Base-by-base conservation (phyloP, 768 basidiomycete genomes). In the Mycena maculata region DNA sequence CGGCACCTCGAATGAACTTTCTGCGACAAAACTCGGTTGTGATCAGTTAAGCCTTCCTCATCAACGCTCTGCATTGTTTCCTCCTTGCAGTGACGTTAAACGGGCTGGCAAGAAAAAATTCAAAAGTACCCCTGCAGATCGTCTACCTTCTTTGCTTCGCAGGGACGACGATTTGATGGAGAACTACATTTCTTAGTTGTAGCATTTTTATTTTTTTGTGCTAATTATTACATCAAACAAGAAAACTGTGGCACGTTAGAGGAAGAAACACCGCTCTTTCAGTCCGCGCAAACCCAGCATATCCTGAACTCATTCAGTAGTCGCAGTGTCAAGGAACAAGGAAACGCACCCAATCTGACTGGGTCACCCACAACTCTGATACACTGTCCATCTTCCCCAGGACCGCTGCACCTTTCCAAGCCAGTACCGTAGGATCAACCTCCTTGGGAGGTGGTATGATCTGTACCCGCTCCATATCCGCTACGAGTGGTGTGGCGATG, bases 361-460 rank as follows among this genome's bases (percentile, higher is more conserved):
- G 80, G 8, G 93, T 88, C 28, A 99, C 83, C 97, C 97, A 99
- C 61, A 98, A 80, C 70, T 99, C 98, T 31, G 88, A 85, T 48
- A 92, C 88, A 3, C 90, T 89, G 56, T 99, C 98, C 88, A 99
- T 92, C 79, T 94, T 94, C 28, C 91, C 93, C 44, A 98, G 87
- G 15, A 96, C 94, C 10, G 92, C 88, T 8, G 92, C 95, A 12
- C 98, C 98, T 77, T 98, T 98, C 98, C 98, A 99, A 18, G 90
- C 90, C 33, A 99, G 86, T 39, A 95, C 90, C 27, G 89, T 87
- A 7, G 94, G 95, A 78, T 99, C 96, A 47, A 98, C 88, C 66
- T 95, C 94, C 76, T 96, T 92, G 1, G 96, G 96, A 2, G 95
- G 92, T n/a, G 95, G 94, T 49, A 99, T 92, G 64, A 98, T 93